Evolutionary conservation across 176 grass and related monocot genomes (phyloP).

Genomic region (Cocos nucifera): DNA sequence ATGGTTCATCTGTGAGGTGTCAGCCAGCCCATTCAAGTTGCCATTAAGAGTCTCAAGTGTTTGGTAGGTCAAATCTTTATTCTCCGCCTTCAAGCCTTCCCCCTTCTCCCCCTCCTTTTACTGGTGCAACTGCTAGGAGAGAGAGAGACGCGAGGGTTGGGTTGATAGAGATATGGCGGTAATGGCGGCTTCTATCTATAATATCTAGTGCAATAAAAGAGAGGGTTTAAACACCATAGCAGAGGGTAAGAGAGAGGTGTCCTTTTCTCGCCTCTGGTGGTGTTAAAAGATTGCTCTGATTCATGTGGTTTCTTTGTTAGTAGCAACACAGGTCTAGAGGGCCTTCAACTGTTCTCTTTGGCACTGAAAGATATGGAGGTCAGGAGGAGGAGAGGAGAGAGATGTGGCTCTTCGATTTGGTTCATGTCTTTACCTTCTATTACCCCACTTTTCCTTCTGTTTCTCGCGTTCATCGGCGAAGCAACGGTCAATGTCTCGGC

Average conservation of each 20-base stretch:
- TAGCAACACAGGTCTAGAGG: not conserved
- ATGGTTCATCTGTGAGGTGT: not conserved
- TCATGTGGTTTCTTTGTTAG: conserved; percentile 11
- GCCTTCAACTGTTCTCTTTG: conserved; percentile 6
- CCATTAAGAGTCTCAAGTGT: conserved; percentile 15
- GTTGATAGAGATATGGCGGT: not conserved
- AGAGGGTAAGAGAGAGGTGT: not conserved
- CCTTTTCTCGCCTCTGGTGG: conserved; percentile 10
- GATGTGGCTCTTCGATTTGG: not conserved
- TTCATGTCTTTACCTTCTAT: conserved; percentile 10
- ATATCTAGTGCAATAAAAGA: not conserved
- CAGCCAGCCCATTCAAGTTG: conserved; percentile 20
- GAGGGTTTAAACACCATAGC: not conserved
- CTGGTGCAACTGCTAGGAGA: conserved; percentile 15
- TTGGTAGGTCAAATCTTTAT: conserved; percentile 30
- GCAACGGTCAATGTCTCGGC: not conserved
- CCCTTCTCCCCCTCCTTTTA: conserved; percentile 3
- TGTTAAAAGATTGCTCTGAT: conserved; percentile 14
- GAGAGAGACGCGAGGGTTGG: not conserved
- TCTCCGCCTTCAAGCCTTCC: not conserved
- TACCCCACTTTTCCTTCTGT: conserved; percentile 22
- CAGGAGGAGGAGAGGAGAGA: conserved; percentile 10
- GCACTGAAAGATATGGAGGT: conserved; percentile 29
- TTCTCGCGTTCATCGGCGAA: conserved; percentile 2
- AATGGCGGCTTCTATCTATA: too few relatives aligned